Evolutionary conservation across 2,329 filamentous ascomycete genomes (phyloP).

Genomic region (Penicillium crustosum): DNA sequence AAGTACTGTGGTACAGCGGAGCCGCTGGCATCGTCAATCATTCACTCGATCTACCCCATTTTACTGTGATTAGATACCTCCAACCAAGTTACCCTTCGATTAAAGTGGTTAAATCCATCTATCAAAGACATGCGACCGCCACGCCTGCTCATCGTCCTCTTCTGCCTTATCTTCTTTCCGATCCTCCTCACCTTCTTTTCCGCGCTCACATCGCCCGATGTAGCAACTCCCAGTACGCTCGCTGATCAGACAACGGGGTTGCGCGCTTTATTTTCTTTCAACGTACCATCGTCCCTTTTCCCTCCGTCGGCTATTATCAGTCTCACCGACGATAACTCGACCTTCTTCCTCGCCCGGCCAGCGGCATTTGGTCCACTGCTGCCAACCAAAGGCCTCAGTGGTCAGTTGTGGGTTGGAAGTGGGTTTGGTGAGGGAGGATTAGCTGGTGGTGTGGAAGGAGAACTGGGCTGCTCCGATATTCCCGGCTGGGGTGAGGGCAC

Average conservation of each 20-base stretch:
- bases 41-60: conserved; percentile 11
- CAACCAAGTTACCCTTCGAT: background rate
- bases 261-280: conserved; percentile 66
- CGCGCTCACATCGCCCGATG: conserved; percentile 42
- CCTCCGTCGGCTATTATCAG: conserved; percentile 94
- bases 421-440: conserved; percentile 74
- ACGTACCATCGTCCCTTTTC: conserved; percentile 80
- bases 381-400: conserved; percentile 74
- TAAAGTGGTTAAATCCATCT: conserved; percentile 1
- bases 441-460: conserved; percentile 64
- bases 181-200: conserved; percentile 51
- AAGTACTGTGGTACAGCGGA: conserved; percentile 23
- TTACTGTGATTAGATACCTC: background rate
- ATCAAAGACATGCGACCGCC: conserved; percentile 47
- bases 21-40: conserved; percentile 15
- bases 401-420: conserved; percentile 88
- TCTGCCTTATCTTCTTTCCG: conserved; percentile 50
- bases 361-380: conserved; percentile 87
- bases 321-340: conserved; percentile 96
- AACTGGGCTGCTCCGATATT: conserved; percentile 92
- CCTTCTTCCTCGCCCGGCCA: conserved; percentile 89
- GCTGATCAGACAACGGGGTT: conserved; percentile 49
- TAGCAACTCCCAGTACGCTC: conserved; percentile 39
- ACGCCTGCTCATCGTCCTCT: conserved; percentile 47
- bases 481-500: conserved; percentile 76